phyloP scores from a whole-genome alignment of 2,329 filamentous ascomycete genomes.

The Pseudocercospora macadamiae region DNA sequence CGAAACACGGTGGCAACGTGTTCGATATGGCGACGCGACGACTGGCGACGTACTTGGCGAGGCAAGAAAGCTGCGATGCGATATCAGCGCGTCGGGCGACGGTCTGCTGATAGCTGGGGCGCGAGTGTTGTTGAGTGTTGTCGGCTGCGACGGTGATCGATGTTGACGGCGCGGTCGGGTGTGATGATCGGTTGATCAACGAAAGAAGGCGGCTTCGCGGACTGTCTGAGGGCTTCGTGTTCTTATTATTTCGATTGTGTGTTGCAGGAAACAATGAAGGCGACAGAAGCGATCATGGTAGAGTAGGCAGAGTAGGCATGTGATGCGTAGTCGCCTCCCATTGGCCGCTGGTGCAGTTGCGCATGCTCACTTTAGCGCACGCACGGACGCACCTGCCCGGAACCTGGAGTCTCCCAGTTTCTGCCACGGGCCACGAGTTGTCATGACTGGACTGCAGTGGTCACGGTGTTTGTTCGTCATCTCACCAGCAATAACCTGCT shows the following conservation, averaged over 20 bases:
- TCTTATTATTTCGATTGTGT: constrained; percentile 10
- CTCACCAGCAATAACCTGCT: neutral
- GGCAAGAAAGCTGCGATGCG: constrained; percentile 36
- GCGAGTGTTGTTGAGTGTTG: constrained; percentile 7
- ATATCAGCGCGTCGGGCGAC: constrained; percentile 22
- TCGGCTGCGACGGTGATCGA: constrained; percentile 12
- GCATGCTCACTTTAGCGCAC: too few species aligned
- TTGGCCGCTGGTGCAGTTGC: neutral
- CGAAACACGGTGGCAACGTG: constrained; percentile 4
- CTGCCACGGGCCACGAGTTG: neutral
- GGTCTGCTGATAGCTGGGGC: constrained; percentile 19
- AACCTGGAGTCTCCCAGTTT: too few species aligned
- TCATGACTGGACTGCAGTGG: neutral
- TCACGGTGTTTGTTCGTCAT: neutral
- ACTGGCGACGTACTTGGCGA: constrained; percentile 36
- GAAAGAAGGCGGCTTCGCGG: neutral
- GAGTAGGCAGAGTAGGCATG: neutral
- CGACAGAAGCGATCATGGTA: neutral
- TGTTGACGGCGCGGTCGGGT: constrained; percentile 3
- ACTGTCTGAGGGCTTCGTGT: neutral
- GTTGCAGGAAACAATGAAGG: neutral
- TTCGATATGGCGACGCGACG: constrained; percentile 25
- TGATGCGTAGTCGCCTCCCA: too few species aligned
- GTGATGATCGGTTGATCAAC: constrained; percentile 1
- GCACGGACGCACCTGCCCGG: too few species aligned